Evolutionary conservation across 73 alveolate species (phyloP).

Genomic region (Blepharisma japonicum): DNA sequence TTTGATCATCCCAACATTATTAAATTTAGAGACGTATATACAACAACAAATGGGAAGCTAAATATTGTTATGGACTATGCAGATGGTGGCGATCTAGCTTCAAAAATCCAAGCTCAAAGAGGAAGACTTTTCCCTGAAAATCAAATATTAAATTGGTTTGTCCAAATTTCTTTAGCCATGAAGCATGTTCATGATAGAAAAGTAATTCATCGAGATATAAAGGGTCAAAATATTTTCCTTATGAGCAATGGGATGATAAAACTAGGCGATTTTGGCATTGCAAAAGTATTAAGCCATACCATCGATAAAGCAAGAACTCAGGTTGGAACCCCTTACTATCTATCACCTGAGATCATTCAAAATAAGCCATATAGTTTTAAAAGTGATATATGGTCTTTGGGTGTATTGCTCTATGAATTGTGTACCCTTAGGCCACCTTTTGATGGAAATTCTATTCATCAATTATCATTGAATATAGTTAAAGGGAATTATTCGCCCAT

Average conservation of each 20-base stretch:
- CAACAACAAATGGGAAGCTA: conserved; percentile 78
- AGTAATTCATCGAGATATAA: conserved; percentile 86
- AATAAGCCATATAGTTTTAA: conserved; percentile 76
- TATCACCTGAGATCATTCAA: conserved; percentile 93
- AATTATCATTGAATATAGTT: conserved; percentile 68
- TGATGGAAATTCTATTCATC: conserved; percentile 73
- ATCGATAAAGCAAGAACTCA: conserved; percentile 80
- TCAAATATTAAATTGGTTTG: conserved; percentile 81
- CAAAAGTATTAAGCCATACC: conserved; percentile 77
- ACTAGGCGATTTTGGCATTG: conserved; percentile 94
- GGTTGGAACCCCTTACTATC: conserved; percentile 93
- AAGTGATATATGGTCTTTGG: conserved; percentile 88
- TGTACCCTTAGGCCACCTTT: conserved; percentile 90
- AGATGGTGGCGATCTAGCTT: conserved; percentile 69
- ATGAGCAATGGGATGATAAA: conserved; percentile 75
- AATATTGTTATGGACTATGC: conserved; percentile 88
- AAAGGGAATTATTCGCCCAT: conserved; percentile 68
- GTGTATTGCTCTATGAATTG: conserved; percentile 77
- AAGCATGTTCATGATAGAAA: conserved; percentile 95
- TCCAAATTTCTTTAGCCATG: conserved; percentile 91
- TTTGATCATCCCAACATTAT: conserved; percentile 92
- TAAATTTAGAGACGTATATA: conserved; percentile 83
- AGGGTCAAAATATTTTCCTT: conserved; percentile 78
- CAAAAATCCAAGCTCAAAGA: conserved; percentile 59
- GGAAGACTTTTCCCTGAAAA: conserved; percentile 69